Evolutionary conservation across 2,329 filamentous ascomycete species (phyloP).

Genomic region (Diaporthe sp.): DNA sequence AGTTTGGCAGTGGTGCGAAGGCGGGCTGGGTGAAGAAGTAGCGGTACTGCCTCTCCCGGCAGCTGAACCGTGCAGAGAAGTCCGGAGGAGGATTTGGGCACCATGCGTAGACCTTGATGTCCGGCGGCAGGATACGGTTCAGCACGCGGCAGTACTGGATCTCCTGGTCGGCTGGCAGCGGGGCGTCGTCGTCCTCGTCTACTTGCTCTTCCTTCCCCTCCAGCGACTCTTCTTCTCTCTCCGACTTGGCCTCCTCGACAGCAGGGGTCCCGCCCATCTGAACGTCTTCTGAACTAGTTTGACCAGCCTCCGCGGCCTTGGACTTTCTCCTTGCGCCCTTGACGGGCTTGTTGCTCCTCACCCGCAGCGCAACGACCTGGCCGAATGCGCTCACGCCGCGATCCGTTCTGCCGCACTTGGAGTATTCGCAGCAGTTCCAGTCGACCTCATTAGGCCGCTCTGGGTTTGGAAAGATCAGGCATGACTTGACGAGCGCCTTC

Average conservation of each 20-base stretch:
- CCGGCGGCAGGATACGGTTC: constrained; percentile 88
- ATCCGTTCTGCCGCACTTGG: constrained; percentile 95
- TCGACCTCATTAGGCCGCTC: constrained; percentile 73
- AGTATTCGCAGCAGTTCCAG: constrained; percentile 90
- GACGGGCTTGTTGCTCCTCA: constrained; percentile 83
- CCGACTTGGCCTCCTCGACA: constrained; percentile 10
- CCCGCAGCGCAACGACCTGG: constrained; percentile 87
- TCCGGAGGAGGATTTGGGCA: constrained; percentile 82
- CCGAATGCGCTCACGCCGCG: constrained; percentile 96
- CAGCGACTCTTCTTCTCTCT: too few species aligned
- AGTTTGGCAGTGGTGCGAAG: constrained; percentile 75
- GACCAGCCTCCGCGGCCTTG: constrained; percentile 42
- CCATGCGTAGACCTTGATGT: constrained; percentile 94
- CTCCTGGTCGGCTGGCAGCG: constrained; percentile 80
- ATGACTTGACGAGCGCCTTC: constrained; percentile 86
- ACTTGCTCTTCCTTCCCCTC: constrained; percentile 44
- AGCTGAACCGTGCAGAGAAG: constrained; percentile 94
- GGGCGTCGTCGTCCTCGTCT: constrained; percentile 59
- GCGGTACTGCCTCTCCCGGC: constrained; percentile 89
- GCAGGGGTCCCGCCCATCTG: constrained; percentile 12
- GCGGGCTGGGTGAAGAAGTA: constrained; percentile 99
- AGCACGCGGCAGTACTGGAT: constrained; percentile 85
- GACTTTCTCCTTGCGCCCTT: constrained; percentile 41
- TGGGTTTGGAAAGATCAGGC: constrained; percentile 78
- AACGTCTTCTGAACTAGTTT: constrained; percentile 40